Base-by-base conservation (phyloP, 768 basidiomycete genomes). In the Naganishia randhawae region DNA sequence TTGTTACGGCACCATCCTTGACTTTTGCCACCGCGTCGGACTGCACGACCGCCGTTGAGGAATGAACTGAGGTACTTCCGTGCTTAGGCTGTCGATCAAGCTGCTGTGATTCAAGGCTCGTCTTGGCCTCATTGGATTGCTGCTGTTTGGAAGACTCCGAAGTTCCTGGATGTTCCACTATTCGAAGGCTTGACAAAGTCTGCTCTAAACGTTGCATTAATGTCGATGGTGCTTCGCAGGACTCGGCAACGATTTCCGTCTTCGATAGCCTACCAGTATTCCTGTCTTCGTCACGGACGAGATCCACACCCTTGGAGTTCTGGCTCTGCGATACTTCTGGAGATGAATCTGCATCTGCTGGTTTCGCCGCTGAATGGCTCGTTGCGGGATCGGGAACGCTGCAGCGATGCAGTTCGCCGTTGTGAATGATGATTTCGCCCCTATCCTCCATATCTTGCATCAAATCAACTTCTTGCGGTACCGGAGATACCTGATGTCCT, bases 391-490 rank as follows among this genome's bases (percentile, higher is more conserved):
- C 19, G 25, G 35, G 31, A 29, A 27, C 22, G 6, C 17, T n/a
- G 39, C 16, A 17, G 19, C 29, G 29, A 11, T n/a, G 41, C 39
- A 29, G 6, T 37, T 63, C 22, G 19, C 71, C 69, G 31, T 65
- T 53, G 9, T 55, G 50, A 42, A 69, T 67, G 3, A n/a, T 39
- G 22, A 72, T 68, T 48, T 72, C 64, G 6, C 71, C 73, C n/a
- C 67, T 61, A 27, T 72, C 72, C 64, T 74, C 74, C 50, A 74
- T 42, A 27, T 76, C 75, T 66, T 76, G 75, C 57, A 77, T 37
- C 19, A 76, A 50, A 32, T 73, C 73, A 17, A 74, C 70, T 57
- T 70, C 68, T 16, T 50, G 27, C 2, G 39, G 63, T 35, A 67
- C 37, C 1, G n/a, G 3, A n/a, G 22, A 32, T 27, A 41, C 48